Base-by-base conservation (phyloP, 1,284 basidiomycete genomes). In the Marasmius sp. region DNA sequence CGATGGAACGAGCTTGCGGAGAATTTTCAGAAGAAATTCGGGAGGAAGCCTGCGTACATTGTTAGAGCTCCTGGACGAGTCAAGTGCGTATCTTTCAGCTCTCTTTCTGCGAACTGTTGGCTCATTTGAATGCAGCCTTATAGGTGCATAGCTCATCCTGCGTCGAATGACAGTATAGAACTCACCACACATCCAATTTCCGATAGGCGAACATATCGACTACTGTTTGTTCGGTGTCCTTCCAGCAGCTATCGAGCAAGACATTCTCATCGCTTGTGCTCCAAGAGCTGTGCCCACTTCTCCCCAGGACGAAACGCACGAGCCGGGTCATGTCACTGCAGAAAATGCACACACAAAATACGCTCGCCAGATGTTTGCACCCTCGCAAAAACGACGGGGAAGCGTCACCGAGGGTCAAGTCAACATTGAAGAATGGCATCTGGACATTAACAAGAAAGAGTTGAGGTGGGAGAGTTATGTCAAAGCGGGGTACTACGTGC, bases 381-480 rank as follows among this genome's bases (percentile, higher is more conserved):
- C 89, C 10, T 77, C 70, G 61, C 59, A 64, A 49, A 67, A 70
- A 59, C 51, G 69, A 64, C 58, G 67, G 53, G 38, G 53, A 64
- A 53, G 71, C 62, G 68, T 75, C 5, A 64, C 70, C 27, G 75
- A 76, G 3, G 75, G 76, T 20, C 72, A 78, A 11, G 81, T 81
- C 3, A 74, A 77, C 61, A 73, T 78, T 6, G 79, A 84, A 61
- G 74, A 79, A 48, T 93, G 91, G 91, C 80, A 89, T 67, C 77
- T 94, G 16, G 87, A 88, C 48, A 92, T 94, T 61, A 83, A 91
- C 68, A 87, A 83, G 49, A 79, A 81, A 34, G 84, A 89, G 66
- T 76, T 92, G 38, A 78, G 89, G 59, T 95, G 93, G 94, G 91
- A 92, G 70, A 92, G 89, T 71, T 95, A 94, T 72, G 86, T 94